Base-by-base conservation (phyloP, 2,329 filamentous ascomycete genomes). In the Calonectria hawksworthii region DNA sequence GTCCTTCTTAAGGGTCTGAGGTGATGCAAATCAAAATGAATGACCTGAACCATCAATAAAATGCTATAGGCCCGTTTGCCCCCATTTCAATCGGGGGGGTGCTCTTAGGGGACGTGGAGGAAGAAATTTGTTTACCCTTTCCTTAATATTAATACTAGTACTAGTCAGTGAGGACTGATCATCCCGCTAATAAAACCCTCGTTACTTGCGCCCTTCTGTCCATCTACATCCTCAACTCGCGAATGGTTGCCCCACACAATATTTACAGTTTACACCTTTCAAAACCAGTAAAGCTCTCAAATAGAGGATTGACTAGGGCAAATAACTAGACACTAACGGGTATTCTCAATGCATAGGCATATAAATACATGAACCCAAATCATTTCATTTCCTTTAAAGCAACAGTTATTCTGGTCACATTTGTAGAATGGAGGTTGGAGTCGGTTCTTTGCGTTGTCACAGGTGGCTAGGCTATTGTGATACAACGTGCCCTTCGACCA, bases 151-250 rank as follows among this genome's bases (percentile, higher is more conserved):
- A 59, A 54, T 69, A 26, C 52, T 69, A 69, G 67, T 69, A 69
- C 52, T 69, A 61, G 52, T 47, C 16, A 51, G 23, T 41, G 41
- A 8, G 68, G 68, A 70, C 56, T 70, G 68, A 70, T 70, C 68
- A 70, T 64, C 68, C 68, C 32, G 41, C 26, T 52, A 70, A 65
- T 65, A 65, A 23, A 64, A 67, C 68, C 64, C 32, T 36, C 61
- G 11, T 65, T 47, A 50, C 18, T 50, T 6, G 18, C n/a, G 18
- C 1, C 2, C 28, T 5, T 41, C 18, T 63, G 6, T 30, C 23
- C 14, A 10, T 6, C 23, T 44, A 6, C 18, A 2, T 9, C 18
- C 18, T n/a, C 7, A 1, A n/a, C 18, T 44, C n/a, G 7, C n/a
- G 41, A n/a, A 6, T 44, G 18, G n/a, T 9, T n/a, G 0, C 2